A percentile compares a stretch with the other conserved stretches of the same genome.
phyloP scores from a whole-genome alignment of 345 rosid species.

The Tarenaya hassleriana region DNA sequence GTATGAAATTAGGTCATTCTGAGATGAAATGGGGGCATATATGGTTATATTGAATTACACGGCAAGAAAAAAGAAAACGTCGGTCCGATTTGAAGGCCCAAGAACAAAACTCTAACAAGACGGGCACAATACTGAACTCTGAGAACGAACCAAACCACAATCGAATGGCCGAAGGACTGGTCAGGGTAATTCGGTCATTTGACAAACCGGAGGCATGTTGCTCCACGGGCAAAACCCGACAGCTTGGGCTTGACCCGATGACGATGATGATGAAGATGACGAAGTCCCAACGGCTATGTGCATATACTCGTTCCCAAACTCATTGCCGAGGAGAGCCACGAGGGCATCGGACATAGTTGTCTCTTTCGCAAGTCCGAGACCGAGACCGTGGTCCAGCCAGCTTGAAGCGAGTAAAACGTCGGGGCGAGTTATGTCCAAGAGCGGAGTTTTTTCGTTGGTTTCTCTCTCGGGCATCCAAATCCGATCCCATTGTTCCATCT shows the following conservation, averaged over 20 bases:
- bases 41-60: too few relatives aligned
- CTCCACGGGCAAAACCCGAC: conserved; percentile 69
- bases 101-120: too few relatives aligned
- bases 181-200: conserved; percentile 55
- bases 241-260: conserved; percentile 50
- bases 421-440: conserved; percentile 38
- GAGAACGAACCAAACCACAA: background rate
- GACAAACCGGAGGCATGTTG: conserved; percentile 79
- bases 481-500: conserved; percentile 23
- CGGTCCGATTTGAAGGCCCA: too few relatives aligned
- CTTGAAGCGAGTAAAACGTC: conserved; percentile 66
- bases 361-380: conserved; percentile 46
- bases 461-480: conserved; percentile 28
- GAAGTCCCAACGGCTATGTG: conserved; percentile 38
- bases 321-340: conserved; percentile 64
- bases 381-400: conserved; percentile 63
- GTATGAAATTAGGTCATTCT: too few relatives aligned
- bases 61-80: too few relatives aligned
- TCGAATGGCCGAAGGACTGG: background rate
- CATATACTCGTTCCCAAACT: conserved; percentile 53
- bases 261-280: conserved; percentile 20
- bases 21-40: too few relatives aligned
- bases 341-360: conserved; percentile 59
- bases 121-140: too few relatives aligned
- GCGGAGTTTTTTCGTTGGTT: conserved; percentile 29